Conservation (phyloP, 345 rosid genomes). For the Hypericum androsaemum region DNA sequence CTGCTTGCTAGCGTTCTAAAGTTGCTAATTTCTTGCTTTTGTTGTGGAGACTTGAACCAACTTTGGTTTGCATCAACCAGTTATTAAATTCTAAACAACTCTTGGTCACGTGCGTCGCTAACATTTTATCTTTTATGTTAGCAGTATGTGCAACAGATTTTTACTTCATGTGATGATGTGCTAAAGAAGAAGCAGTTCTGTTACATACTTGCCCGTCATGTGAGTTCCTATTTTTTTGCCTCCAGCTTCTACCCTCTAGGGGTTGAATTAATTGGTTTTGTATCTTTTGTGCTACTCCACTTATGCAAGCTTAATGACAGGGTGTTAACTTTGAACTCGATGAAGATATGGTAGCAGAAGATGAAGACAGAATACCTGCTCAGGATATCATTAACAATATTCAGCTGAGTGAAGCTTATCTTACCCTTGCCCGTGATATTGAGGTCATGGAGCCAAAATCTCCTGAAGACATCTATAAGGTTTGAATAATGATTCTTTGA, state of each 20-base stretch:
- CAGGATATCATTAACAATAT: slow-evolving; percentile 78
- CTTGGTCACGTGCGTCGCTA: background rate
- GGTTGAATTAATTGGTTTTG: slow-evolving; percentile 1
- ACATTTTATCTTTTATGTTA: slow-evolving; percentile 1
- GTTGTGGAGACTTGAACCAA: too few species aligned
- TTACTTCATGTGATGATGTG: slow-evolving; percentile 60
- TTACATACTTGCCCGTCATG: slow-evolving; percentile 87
- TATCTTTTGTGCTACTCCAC: slow-evolving; percentile 8
- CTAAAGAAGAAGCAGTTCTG: slow-evolving; percentile 74
- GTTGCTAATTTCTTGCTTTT: too few species aligned
- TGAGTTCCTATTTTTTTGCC: slow-evolving; percentile 27
- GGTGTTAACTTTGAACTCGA: slow-evolving; percentile 68
- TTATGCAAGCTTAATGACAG: slow-evolving; percentile 23
- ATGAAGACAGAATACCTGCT: slow-evolving; percentile 47
- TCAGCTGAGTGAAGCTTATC: slow-evolving; percentile 82
- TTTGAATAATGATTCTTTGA: slow-evolving; percentile 14
- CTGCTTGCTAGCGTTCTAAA: background rate
- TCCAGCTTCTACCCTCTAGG: background rate
- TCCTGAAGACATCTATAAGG: slow-evolving; percentile 97
- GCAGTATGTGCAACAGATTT: slow-evolving; percentile 77
- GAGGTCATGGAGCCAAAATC: slow-evolving; percentile 99
- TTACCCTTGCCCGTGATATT: slow-evolving; percentile 91
- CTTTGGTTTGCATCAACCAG: too few species aligned
- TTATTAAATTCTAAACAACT: too few species aligned
- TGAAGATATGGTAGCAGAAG: slow-evolving; percentile 52